Conservation (phyloP, 2,329 filamentous ascomycete genomes). For the Nigrograna mackinnonii region DNA sequence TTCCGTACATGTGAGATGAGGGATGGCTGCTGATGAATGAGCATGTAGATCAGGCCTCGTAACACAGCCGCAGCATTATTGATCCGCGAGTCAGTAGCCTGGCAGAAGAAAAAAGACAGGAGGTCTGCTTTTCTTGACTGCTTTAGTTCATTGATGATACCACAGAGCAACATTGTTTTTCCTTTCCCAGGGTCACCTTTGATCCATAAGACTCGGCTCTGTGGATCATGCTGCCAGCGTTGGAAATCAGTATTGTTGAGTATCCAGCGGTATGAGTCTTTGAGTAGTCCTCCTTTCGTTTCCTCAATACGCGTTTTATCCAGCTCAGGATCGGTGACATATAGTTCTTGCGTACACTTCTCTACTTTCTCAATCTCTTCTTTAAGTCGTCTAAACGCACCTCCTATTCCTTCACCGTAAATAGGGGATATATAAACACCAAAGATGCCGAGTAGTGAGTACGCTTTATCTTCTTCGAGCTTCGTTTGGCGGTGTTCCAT, state of each 20-base stretch:
- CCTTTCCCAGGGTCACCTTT: conserved; percentile 20
- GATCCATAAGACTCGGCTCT: conserved; percentile 35
- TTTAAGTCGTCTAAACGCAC: too few species aligned
- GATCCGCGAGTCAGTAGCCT: conserved; percentile 40
- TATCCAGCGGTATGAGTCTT: conserved; percentile 39
- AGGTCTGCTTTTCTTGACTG: conserved; percentile 1
- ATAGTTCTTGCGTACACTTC: too few species aligned
- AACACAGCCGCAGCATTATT: conserved; percentile 48
- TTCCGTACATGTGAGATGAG: conserved; percentile 40
- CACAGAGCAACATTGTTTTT: conserved; percentile 41
- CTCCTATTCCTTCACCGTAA: too few species aligned
- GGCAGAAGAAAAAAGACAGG: conserved; percentile 47
- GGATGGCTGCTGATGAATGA: conserved; percentile 37
- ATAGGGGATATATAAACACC: conserved; percentile 7
- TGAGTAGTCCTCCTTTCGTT: conserved; percentile 23
- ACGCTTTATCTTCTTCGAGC: conserved; percentile 10
- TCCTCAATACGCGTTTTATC: conserved; percentile 6
- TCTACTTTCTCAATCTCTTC: too few species aligned
- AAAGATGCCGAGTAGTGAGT: conserved; percentile 14
- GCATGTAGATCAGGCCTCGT: conserved; percentile 47
- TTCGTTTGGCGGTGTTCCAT: conserved; percentile 10
- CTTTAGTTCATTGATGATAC: conserved; percentile 29
- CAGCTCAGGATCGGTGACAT: conserved; percentile 11
- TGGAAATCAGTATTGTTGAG: conserved; percentile 28
- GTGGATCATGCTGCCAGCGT: conserved; percentile 21